Evolutionary conservation across 768 basidiomycete species (phyloP).

Genomic region (Infundibulicybe gibba): DNA sequence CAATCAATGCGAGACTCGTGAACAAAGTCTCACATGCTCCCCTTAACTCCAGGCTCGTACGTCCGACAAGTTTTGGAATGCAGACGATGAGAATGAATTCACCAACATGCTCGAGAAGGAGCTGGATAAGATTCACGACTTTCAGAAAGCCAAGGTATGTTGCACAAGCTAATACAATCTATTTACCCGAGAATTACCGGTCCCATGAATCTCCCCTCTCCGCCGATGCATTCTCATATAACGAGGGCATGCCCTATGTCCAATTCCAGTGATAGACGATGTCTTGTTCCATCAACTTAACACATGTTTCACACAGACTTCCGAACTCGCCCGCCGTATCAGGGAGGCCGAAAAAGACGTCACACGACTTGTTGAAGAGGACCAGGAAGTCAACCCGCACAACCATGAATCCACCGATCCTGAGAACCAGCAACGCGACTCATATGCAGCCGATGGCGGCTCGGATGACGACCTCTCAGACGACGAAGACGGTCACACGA

Average conservation of each 20-base stretch:
- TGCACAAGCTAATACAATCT: constrained; percentile 1
- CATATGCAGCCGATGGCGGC: constrained; percentile 58
- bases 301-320: constrained; percentile 45
- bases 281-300: background rate
- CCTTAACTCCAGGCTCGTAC: constrained; percentile 31
- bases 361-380: constrained; percentile 67
- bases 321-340: constrained; percentile 80
- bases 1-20: no score
- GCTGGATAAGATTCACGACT: constrained; percentile 91
- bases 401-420: constrained; percentile 34
- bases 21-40: background rate
- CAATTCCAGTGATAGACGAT: no score
- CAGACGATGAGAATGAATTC: constrained; percentile 80
- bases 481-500: constrained; percentile 31
- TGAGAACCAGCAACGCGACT: constrained; percentile 51
- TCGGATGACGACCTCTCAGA: constrained; percentile 63
- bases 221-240: no score
- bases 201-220: background rate
- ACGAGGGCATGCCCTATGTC: no score
- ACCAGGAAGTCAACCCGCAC: constrained; percentile 23
- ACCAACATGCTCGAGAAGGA: constrained; percentile 75
- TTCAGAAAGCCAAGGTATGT: constrained; percentile 83
- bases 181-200: background rate
- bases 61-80: constrained; percentile 60
- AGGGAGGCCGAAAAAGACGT: constrained; percentile 80